A percentile compares a stretch with the other conserved stretches of the same genome.
Evolutionary conservation across 2,329 filamentous ascomycete genomes (phyloP).

Genomic region (Scedosporium apiospermum): DNA sequence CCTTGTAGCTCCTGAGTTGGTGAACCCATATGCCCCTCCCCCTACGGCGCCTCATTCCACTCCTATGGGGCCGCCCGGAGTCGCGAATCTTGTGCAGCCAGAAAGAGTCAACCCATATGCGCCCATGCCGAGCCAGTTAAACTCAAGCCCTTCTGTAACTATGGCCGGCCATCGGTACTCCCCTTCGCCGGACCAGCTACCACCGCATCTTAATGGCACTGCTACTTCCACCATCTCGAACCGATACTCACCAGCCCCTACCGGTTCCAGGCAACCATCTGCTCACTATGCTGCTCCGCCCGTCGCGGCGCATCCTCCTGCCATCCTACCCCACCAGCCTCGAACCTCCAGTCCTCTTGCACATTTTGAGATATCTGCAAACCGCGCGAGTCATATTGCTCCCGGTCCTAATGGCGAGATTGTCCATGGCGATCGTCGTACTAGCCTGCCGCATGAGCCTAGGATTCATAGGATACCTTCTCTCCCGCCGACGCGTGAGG

Average conservation of each 20-base stretch:
- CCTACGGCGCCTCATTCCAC: conserved; percentile 13
- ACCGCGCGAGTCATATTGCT: conserved; percentile 17
- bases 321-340: conserved; percentile 48
- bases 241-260: conserved; percentile 45
- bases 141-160: conserved; percentile 21
- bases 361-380: conserved; percentile 47
- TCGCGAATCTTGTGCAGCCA: conserved; percentile 41
- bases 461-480: conserved; percentile 45
- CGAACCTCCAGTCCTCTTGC: conserved; percentile 58
- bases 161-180: conserved; percentile 46
- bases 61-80: conserved; percentile 11
- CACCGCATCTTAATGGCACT: conserved; percentile 27
- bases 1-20: conserved; percentile 42
- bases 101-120: conserved; percentile 45
- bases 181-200: conserved; percentile 38
- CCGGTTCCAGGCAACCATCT: conserved; percentile 28
- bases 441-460: conserved; percentile 45
- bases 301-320: conserved; percentile 27
- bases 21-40: conserved; percentile 36
- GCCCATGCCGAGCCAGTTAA: conserved; percentile 27
- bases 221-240: conserved; percentile 28
- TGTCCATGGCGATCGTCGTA: conserved; percentile 34
- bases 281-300: conserved; percentile 26
- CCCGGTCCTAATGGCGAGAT: conserved; percentile 26
- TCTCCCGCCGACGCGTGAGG: conserved; percentile 51